Evolutionary conservation across 306 rosid species (phyloP).

Genomic region (Inga leiocalycina): DNA sequence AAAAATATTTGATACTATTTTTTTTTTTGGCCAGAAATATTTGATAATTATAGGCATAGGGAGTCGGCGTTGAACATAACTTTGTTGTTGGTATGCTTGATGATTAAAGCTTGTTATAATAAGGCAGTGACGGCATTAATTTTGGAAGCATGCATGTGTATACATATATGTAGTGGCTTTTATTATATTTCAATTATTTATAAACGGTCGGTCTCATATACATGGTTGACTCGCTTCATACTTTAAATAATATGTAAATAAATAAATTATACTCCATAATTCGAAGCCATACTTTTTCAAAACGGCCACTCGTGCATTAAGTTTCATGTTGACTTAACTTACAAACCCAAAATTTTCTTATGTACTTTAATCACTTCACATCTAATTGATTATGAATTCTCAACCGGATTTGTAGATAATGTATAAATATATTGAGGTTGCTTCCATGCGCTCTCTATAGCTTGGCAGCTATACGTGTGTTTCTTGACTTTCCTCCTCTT

Average conservation of each 20-base stretch:
- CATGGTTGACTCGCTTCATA: not conserved
- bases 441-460: not conserved
- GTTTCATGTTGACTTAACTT: not conserved
- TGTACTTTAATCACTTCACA: not conserved
- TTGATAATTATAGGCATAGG: not conserved
- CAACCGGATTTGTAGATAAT: not conserved
- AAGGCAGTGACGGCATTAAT: not conserved
- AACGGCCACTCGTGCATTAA: not conserved
- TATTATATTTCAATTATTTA: not conserved
- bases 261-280: not conserved
- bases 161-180: not conserved
- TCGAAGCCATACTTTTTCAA: not conserved
- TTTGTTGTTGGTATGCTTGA: slow-evolving; percentile 2
- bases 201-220: not conserved
- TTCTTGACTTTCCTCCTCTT: too few species aligned
- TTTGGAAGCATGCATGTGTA: not conserved
- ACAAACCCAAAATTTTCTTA: not conserved
- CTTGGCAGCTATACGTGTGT: too few species aligned
- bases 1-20: not conserved
- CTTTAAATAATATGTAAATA: not conserved
- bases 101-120: not conserved
- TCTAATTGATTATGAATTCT: not conserved
- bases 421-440: not conserved
- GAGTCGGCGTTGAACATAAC: not conserved
- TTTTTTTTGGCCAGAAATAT: too few species aligned